Evolutionary conservation across 768 basidiomycete species (phyloP), one percentile per base, ranked within the genome.

Genomic region (Leccinum arenicola): DNA sequence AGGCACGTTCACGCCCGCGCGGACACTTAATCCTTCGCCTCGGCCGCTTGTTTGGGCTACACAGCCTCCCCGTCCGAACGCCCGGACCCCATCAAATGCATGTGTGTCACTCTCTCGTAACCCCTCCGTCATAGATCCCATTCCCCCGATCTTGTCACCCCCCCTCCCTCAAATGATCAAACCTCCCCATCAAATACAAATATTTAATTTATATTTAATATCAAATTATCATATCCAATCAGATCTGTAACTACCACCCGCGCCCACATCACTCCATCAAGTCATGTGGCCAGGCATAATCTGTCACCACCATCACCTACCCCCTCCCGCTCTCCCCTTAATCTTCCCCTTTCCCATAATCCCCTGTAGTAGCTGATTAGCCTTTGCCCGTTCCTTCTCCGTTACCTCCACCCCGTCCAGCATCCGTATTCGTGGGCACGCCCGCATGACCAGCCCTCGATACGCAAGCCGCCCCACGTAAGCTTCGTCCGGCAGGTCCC

Each of bases 381-480:
- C 92, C 79, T 95, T 97, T 62, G 77, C 78, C 77, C 88, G 82
- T 82, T 98, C 95, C 80, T 91, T 92, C 69, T 81, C 83, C 72
- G 82, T 82, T 68, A 96, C 84, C 60, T 80, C 80, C 68, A 98
- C 84, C 56, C 96, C 96, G 76, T 99, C 96, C 68, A 99, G 74
- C 78, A 87, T 74, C 67, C 80, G 77, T 64, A 98, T 75, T 35
- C 78, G 73, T 29, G 76, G 70, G 69, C 91, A 93, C 33, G 83
- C 85, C 25, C 84, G 76, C 90, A 95, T 93, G 50, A 96, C 78
- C 57, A 95, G 78, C 43, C 94, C 94, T 49, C 96, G 87, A 75
- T 98, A 98, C 49, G 86, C 90, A 33, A 95, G 79, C 43, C 96
- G 85, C 23, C 90, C 91, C 51, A 90, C 83, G 71, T 98, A 98